These are phyloP conservation scores for Gaeumannomyces tritici DNA, from an alignment of 2,329 filamentous ascomycete genomes.

Conservation along the genomic window DNA sequence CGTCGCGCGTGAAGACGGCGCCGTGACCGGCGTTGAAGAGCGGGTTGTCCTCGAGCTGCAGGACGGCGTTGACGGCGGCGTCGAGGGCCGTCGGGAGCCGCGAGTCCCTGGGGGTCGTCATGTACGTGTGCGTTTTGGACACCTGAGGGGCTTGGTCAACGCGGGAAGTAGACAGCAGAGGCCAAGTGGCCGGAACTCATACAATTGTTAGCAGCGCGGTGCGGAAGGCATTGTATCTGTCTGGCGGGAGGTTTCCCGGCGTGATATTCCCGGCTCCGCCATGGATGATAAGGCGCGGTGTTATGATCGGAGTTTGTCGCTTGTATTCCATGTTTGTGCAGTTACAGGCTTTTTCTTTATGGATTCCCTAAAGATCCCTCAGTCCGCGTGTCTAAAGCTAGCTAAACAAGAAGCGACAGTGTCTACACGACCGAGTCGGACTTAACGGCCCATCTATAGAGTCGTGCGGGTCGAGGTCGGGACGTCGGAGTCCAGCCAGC, in stretches of 20 bases:
- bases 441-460: no score
- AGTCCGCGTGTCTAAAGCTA: conserved; percentile 9
- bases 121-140: conserved; percentile 33
- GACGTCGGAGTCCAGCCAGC: no score
- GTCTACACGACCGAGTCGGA: no score
- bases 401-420: no score
- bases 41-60: conserved; percentile 65
- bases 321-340: conserved; percentile 27
- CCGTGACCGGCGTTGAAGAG: conserved; percentile 81
- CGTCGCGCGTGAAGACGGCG: conserved; percentile 77
- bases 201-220: conserved; percentile 53
- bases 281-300: conserved; percentile 58
- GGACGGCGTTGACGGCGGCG: conserved; percentile 65
- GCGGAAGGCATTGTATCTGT: conserved; percentile 49
- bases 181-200: conserved; percentile 14
- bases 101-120: conserved; percentile 19
- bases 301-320: conserved; percentile 15
- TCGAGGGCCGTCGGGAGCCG: conserved; percentile 53
- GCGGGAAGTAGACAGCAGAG: neutral
- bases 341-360: no score
- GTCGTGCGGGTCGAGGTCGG: no score
- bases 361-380: no score
- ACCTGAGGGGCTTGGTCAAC: conserved; percentile 21
- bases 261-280: conserved; percentile 65
- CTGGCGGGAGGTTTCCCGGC: conserved; percentile 46